A percentile compares a stretch with the other conserved stretches of the same genome.
Conservation (phyloP, 2,329 filamentous ascomycete species). For the Albophoma yamanashiensis region DNA sequence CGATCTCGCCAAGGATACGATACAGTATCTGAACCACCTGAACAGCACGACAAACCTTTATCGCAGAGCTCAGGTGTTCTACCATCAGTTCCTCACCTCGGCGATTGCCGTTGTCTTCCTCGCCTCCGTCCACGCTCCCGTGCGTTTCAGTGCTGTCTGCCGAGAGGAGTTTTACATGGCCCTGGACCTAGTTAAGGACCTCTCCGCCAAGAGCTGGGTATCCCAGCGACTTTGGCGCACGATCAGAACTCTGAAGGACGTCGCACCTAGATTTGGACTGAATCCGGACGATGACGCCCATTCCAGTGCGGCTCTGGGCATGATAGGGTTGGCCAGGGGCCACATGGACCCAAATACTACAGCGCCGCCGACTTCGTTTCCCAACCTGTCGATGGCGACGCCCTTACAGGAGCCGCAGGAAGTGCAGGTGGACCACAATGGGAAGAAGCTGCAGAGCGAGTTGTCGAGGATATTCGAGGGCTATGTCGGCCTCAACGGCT, state of each 20-base stretch:
- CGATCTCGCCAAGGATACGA: conserved; percentile 66
- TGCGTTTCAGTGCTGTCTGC: conserved; percentile 57
- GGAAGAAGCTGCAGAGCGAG: conserved; percentile 39
- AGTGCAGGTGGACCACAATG: conserved; percentile 27
- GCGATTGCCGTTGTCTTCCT: conserved; percentile 68
- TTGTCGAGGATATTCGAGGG: conserved; percentile 37
- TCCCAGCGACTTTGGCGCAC: conserved; percentile 65
- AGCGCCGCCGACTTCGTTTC: conserved; percentile 15
- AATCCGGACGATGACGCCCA: conserved; percentile 36
- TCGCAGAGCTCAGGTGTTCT: conserved; percentile 61
- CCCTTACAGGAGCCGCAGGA: conserved; percentile 10
- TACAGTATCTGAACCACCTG: conserved; percentile 58
- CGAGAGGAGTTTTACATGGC: conserved; percentile 72
- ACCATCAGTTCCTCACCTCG: conserved; percentile 70
- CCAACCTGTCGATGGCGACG: conserved; percentile 15
- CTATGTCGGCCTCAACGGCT: conserved; percentile 24
- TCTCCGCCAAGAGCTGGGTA: conserved; percentile 61
- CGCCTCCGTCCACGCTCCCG: conserved; percentile 63
- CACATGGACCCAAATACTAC: conserved; percentile 16
- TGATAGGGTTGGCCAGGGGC: conserved; percentile 41
- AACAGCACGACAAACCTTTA: conserved; percentile 66
- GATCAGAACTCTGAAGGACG: conserved; percentile 58
- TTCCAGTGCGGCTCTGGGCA: conserved; percentile 39
- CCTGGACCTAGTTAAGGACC: conserved; percentile 61
- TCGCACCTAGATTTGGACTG: conserved; percentile 59